Base-by-base conservation (phyloP, 2,329 filamentous ascomycete genomes). In the Erysiphe pulchra region DNA sequence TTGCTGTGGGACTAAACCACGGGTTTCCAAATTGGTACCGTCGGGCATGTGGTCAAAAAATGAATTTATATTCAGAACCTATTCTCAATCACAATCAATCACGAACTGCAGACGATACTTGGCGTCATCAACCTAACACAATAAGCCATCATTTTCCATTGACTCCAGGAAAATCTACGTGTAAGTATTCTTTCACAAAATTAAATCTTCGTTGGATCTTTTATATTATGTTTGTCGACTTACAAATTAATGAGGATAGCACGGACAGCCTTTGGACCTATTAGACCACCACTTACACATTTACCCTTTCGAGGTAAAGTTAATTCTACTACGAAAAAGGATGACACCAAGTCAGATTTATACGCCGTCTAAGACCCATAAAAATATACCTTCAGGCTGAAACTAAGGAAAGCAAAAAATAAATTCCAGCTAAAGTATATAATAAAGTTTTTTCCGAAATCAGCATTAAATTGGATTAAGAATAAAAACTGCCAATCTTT, bases 1-100 rank as follows among this genome's bases (percentile, higher is more conserved):
- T 71, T 39, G 65, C 69, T 7, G 67, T 92, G 2, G 86, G 86
- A 0, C 69, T 92, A 1, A 75, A 73, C 51, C 69, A 75, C 49
- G 73, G 73, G 0, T 61, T 71, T n/a, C 73, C 73, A 0, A 56
- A 60, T 14, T 77, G 73, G 73, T 77, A 52, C 42, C 48, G 52
- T 32, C 53, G 53, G 30, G 47, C 49, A 1, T 49, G 49, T 41
- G 47, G 11, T 31, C 13, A 13, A 17, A 32, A 3, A 43, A 47
- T 16, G 42, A 39, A 18, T 18, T 39, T 18, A 32, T 24, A 41
- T 20, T 36, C 42, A 14, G 39, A n/a, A 20, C 16, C 28, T 20
- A 30, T 20, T 32, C 40, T 16, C 20, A 11, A 30, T 13, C 16
- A 38, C 11, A 30, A 9, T 17, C 13, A 14, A 8, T 14, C 8